Evolutionary conservation across 2,329 filamentous ascomycete genomes (phyloP).

Genomic region (Purpureocillium takamizusanense): DNA sequence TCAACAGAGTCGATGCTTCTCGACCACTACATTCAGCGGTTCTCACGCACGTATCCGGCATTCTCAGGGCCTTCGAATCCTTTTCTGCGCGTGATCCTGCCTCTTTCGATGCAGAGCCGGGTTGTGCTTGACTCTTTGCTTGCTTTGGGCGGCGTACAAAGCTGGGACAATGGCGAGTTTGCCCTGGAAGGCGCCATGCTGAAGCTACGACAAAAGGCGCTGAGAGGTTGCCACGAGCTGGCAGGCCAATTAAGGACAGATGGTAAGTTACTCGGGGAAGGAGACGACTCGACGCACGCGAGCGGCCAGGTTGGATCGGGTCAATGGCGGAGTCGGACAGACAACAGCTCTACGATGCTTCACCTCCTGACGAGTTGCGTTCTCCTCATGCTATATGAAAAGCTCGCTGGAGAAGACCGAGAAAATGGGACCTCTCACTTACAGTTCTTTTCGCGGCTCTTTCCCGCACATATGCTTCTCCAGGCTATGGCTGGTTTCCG

Average conservation of each 20-base stretch:
- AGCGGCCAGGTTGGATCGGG: too few relatives aligned
- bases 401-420: slow-evolving; percentile 7
- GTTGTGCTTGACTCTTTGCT: slow-evolving; percentile 9
- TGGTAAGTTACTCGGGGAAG: too few relatives aligned
- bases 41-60: slow-evolving; percentile 10
- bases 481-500: too few relatives aligned
- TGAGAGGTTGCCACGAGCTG: slow-evolving; percentile 6
- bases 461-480: too few relatives aligned
- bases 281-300: too few relatives aligned
- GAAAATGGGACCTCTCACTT: slow-evolving; percentile 1
- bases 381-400: slow-evolving; percentile 9
- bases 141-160: slow-evolving; percentile 8
- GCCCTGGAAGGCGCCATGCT: slow-evolving; percentile 6
- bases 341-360: not conserved
- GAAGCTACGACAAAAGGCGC: slow-evolving; percentile 6
- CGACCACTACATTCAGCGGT: slow-evolving; percentile 10
- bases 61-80: slow-evolving; percentile 9
- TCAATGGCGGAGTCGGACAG: not conserved
- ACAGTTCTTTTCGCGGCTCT: too few relatives aligned
- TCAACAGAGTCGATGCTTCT: slow-evolving; percentile 7
- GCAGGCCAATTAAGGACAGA: not conserved
- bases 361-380: slow-evolving; percentile 9
- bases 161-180: slow-evolving; percentile 10
- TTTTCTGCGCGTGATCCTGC: slow-evolving; percentile 9
- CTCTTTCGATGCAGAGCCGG: slow-evolving; percentile 9